Base-by-base conservation (phyloP, 148 eudicot species). In the Oxyria digyna region DNA sequence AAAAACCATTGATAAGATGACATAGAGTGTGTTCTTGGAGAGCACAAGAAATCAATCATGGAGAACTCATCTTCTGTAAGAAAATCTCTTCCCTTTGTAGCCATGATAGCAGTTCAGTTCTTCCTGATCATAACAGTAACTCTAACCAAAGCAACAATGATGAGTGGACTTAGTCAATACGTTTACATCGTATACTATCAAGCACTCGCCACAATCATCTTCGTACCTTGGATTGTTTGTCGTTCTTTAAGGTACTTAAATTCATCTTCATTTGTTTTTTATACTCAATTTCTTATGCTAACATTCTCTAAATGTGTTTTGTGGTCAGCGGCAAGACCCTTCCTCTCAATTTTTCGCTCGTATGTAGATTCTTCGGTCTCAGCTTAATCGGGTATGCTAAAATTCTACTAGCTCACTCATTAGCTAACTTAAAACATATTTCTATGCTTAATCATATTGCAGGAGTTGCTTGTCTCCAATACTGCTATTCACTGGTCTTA, bases 21-120 rank as follows among this genome's bases (percentile, higher is more conserved):
- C 38, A 35, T 35, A 35, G 6, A 35, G 4, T 35, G 4, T 35
- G 38, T 35, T 35, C 38, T 35, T 35, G 38, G 38, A 35, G 38
- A 35, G 6, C 4, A 35, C 38, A 35, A 35, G 38, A 35, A 42
- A 18, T 50, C 27, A 50, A 50, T 11, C 8, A 50, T 50, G 57
- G 57, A 50, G 12, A 8, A 20, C 57, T 18, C 2, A 3, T 21
- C 21, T 8, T 9, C 0, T 18, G 57, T 50, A 50, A 78, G 62
- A 31, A 77, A 80, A 18, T 74, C 75, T 11, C 59, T 52, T 8
- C 59, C 59, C 3, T 20, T 52, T 20, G 29, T 20, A 29, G 59
- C 27, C 27, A 52, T 52, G 59, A 23, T 23, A 7, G 12, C 23
- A 29, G 27, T 52, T 3, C 0, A 23, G 0, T 21, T 52, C 27